Conservation (phyloP, 257 asterid genomes). For the Fraxinus excelsior region DNA sequence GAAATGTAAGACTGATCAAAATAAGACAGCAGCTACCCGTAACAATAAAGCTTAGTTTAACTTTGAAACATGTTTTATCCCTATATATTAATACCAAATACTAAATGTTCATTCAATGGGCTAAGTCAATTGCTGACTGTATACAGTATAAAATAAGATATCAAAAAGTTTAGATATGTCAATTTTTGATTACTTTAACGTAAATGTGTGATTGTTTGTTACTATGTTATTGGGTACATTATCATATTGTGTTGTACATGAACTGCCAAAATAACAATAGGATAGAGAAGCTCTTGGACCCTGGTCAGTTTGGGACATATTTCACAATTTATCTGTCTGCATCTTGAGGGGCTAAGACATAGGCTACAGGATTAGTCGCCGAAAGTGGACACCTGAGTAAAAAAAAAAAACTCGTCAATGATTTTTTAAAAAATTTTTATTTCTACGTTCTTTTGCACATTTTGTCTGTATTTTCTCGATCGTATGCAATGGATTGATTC, state of each 20-base stretch:
- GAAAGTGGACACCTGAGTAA: no score
- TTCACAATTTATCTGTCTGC: no score
- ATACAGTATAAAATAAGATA: no score
- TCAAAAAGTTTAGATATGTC: conserved; percentile 13
- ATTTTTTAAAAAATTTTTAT: no score
- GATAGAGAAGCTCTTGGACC: neutral
- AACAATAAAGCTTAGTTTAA: conserved; percentile 21
- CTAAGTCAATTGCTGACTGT: neutral
- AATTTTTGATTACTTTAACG: neutral
- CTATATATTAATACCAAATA: neutral
- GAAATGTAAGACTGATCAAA: conserved; percentile 31
- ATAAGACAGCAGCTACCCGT: conserved; percentile 3
- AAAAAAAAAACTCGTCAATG: no score
- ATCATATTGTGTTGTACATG: no score
- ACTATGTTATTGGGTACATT: neutral
- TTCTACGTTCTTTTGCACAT: neutral
- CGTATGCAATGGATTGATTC: no score
- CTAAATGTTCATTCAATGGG: conserved; percentile 28
- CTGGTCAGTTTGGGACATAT: no score
- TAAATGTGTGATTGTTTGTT: no score
- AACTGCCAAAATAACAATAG: neutral
- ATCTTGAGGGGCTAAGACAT: no score
- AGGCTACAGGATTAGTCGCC: no score
- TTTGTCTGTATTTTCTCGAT: neutral
- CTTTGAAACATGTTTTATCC: conserved; percentile 17